Percentiles rank a stretch among this genome's conserved stretches.
Evolutionary conservation across 1,284 basidiomycete genomes (phyloP).

Genomic region (Boletus smithii): DNA sequence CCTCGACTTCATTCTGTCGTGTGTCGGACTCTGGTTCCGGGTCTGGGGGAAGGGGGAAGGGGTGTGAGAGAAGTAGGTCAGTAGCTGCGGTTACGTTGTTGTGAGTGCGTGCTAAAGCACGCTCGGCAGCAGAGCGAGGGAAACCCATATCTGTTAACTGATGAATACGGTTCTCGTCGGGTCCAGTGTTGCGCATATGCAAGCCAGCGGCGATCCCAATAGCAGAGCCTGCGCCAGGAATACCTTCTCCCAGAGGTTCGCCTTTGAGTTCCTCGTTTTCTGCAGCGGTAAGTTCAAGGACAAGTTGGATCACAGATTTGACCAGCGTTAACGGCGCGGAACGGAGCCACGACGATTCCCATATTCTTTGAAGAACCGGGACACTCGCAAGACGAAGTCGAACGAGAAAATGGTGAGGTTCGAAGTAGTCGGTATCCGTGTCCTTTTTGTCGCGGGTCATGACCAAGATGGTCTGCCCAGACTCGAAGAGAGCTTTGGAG

Average conservation of each 20-base stretch:
- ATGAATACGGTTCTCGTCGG: constrained; percentile 74
- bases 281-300: constrained; percentile 79
- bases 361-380: constrained; percentile 68
- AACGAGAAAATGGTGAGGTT: constrained; percentile 84
- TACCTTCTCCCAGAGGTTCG: constrained; percentile 28
- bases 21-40: constrained; percentile 38
- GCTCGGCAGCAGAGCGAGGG: constrained; percentile 77
- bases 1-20: constrained; percentile 37
- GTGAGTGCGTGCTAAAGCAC: constrained; percentile 77
- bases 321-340: constrained; percentile 71
- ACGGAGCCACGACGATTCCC: constrained; percentile 84
- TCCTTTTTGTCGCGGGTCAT: constrained; percentile 76
- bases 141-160: constrained; percentile 98
- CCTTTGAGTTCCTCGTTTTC: constrained; percentile 73
- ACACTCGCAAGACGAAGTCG: constrained; percentile 71
- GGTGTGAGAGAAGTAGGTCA: constrained; percentile 82
- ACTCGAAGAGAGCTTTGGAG: constrained; percentile 80
- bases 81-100: constrained; percentile 92
- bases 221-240: constrained; percentile 27
- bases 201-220: constrained; percentile 39
- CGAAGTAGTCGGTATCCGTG: constrained; percentile 74
- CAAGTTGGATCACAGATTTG: constrained; percentile 71
- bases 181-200: constrained; percentile 44
- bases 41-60: constrained; percentile 73
- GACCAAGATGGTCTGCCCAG: constrained; percentile 75